Evolutionary conservation across 2,329 filamentous ascomycete species (phyloP), one percentile per base, ranked within the genome.

Genomic region (Drechslerella dactyloides): DNA sequence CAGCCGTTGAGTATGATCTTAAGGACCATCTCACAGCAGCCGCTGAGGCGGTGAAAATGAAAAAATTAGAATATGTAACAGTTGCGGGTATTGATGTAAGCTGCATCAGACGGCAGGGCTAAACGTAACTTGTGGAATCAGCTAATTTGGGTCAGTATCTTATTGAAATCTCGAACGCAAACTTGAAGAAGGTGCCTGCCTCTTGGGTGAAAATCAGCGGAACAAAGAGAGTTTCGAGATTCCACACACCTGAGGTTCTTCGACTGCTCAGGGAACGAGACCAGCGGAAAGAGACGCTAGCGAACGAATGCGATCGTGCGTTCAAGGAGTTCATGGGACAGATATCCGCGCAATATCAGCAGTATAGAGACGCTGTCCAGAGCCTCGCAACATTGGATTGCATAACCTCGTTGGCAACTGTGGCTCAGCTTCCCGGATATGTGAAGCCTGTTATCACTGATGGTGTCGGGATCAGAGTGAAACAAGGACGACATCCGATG

Each of bases 201-300:
- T 96, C 91, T 0, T 99, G 94, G 94, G 84, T 86, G 74, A 97
- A 99, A 80, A 90, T 97, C 76, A 96, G 90, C 65, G 93, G 93
- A 55, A 99, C 94, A 5, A 97, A 97, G 80, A 91, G 91, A 76
- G 82, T 93, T 3, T 93, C 91, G 0, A 88, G 94, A 68, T 99
- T 97, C 79, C 94, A 99, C 80, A 94, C 94, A 0, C 94, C 94
- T 2, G 89, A 96, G 76, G 91, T 97, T 23, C 84, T 96, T 54
- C 86, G 87, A 73, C 84, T 96, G 76, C 85, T 96, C 17, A 87
- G 88, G 46, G 92, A 97, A 80, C 87, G 94, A 48, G 94, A 97
- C 79, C 93, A 97, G 77, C 90, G 97, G 81, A 96, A 93, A 78
- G 94, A 99, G 80, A 89, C 91, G 1, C 86, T 99, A 11, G 91